These are phyloP conservation scores for Infundibulicybe gibba DNA, from an alignment of 768 basidiomycete species.

Conservation along the genomic window DNA sequence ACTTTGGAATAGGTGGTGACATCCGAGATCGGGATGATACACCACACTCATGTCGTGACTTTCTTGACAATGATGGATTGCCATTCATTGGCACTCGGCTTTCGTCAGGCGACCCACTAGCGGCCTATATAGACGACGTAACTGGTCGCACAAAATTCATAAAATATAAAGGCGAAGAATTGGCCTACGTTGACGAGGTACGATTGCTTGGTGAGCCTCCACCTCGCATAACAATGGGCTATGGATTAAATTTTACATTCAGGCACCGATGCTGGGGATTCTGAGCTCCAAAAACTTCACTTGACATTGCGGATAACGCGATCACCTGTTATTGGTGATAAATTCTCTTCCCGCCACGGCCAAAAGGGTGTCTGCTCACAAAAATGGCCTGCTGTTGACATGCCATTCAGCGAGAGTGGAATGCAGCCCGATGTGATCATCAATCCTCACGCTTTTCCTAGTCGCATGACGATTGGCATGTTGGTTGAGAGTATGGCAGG, in stretches of 20 bases:
- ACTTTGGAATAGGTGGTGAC: conserved; percentile 87
- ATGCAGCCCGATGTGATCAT: conserved; percentile 99
- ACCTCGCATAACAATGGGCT: not conserved
- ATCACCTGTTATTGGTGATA: conserved; percentile 96
- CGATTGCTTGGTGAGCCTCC: conserved; percentile 71
- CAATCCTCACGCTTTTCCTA: conserved; percentile 99
- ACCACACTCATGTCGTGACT: conserved; percentile 36
- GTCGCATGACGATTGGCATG: conserved; percentile 99
- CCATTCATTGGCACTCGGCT: conserved; percentile 74
- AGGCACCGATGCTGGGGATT: conserved; percentile 87
- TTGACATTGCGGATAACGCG: conserved; percentile 91
- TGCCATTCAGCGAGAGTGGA: conserved; percentile 98
- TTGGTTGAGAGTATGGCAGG: conserved; percentile 99
- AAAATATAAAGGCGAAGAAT: conserved; percentile 97
- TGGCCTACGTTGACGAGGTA: conserved; percentile 85
- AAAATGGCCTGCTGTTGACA: conserved; percentile 96
- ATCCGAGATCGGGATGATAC: conserved; percentile 49
- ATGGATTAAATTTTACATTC: conserved; percentile 2
- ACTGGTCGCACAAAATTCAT: conserved; percentile 79
- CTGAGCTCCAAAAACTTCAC: conserved; percentile 89
- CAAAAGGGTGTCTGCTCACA: conserved; percentile 99
- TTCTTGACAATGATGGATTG: conserved; percentile 80
- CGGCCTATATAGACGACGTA: conserved; percentile 85
- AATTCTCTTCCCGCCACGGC: conserved; percentile 98
- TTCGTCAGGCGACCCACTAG: conserved; percentile 73